These are phyloP conservation scores for Tuber indicum DNA, from an alignment of 495 filamentous ascomycete species.

Conservation along the genomic window DNA sequence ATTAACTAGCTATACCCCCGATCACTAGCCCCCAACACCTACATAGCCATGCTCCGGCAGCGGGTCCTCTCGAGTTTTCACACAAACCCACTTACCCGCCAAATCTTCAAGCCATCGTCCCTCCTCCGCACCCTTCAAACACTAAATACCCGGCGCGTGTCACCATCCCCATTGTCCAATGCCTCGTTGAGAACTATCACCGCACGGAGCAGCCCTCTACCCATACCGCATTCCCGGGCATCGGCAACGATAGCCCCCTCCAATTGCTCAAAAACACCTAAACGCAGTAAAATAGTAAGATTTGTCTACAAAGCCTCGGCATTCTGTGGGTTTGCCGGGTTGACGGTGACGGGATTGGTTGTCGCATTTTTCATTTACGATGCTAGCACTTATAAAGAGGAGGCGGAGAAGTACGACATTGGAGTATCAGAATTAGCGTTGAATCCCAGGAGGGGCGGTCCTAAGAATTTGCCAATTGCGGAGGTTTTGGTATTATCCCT, in stretches of 20 bases:
- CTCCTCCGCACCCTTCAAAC: conserved; percentile 7
- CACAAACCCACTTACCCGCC: conserved; percentile 10
- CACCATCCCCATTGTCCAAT: conserved; percentile 15
- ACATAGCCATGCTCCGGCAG: conserved; percentile 22
- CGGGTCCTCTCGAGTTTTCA: conserved; percentile 18
- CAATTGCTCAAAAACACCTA: background rate
- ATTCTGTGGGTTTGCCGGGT: conserved; percentile 55
- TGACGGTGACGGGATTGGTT: conserved; percentile 53
- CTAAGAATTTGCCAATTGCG: conserved; percentile 91
- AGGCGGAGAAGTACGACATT: conserved; percentile 60
- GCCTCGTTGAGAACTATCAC: background rate
- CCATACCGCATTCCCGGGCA: conserved; percentile 11
- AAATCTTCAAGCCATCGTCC: background rate
- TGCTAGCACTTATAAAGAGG: conserved; percentile 76
- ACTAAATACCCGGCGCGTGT: conserved; percentile 14
- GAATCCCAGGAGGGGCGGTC: conserved; percentile 74
- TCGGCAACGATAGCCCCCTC: conserved; percentile 15
- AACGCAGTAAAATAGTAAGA: conserved; percentile 26
- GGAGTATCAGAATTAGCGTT: conserved; percentile 76
- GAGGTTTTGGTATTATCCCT: conserved; percentile 54
- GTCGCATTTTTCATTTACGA: conserved; percentile 91
- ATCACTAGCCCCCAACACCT: background rate
- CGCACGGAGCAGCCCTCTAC: background rate
- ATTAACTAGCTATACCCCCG: background rate
- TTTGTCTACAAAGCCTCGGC: conserved; percentile 49